Base-by-base conservation (phyloP, 148 eudicot species). In the Camellia japonica region DNA sequence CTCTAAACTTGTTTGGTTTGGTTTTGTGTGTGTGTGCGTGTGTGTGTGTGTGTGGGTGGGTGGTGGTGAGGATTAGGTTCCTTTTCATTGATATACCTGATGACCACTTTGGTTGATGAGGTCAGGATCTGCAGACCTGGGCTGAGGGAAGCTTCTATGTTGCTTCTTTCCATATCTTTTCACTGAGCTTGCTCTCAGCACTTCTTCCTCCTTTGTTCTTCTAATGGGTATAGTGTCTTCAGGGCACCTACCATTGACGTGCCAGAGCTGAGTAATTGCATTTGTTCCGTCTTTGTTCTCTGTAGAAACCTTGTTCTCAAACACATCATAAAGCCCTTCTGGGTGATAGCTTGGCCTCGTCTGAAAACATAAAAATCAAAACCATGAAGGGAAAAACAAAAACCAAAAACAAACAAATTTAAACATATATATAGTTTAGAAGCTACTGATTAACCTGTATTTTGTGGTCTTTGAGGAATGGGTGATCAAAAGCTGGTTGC, bases 51-150 rank as follows among this genome's bases (percentile, higher is more conserved):
- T 7, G 30, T 30, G 30, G 0, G 30, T 30, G 30, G n/a, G 23
- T 1, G 52, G 43, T 60, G 12, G 38, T 5, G 49, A 41, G 18
- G 8, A 16, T n/a, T 68, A 9, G 65, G 30, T 18, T 10, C 42
- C 49, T 13, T 62, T 44, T 78, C 16, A 76, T 77, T 46, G 30
- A 52, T 55, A 82, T 70, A 94, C 98, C 96, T 94, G 98, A 88
- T 95, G 98, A 60, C 98, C 98, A 72, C 97, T 92, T 85, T 95
- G 84, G 73, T 92, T 92, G 81, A 90, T 85, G 66, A 95, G 91
- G 87, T 91, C 98, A 43, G 98, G 98, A 88, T 95, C 93, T 19
- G 98, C 91, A 78, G 98, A 95, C 89, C 94, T 84, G 5, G 98
- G 98, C 81, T 92, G 85, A 43, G 98, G 90, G 44, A 86, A 64